Percentiles rank a stretch among this genome's conserved stretches.
Conservation (phyloP, 1,139 yeast genomes). For the Yarrowia galli region DNA sequence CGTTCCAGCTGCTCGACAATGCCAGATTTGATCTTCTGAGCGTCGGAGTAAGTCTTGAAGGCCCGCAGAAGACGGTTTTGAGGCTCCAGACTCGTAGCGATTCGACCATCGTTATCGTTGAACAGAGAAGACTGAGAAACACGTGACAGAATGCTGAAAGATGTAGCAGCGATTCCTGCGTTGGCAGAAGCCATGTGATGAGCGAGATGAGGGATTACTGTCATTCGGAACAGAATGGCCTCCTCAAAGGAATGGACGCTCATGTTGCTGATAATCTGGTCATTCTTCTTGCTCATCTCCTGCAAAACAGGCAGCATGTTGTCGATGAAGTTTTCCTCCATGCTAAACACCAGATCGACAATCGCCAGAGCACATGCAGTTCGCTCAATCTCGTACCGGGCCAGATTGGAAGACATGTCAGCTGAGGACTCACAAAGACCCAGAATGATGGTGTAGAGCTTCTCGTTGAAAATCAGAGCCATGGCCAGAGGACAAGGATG, state of each 20-base stretch:
- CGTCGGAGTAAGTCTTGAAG: constrained; percentile 75
- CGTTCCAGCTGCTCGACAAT: constrained; percentile 74
- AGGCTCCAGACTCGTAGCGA: constrained; percentile 26
- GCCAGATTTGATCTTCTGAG: constrained; percentile 69
- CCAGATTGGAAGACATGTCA: constrained; percentile 19
- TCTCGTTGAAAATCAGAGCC: constrained; percentile 67
- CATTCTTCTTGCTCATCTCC: constrained; percentile 27
- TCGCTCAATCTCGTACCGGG: constrained; percentile 4
- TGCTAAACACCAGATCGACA: constrained; percentile 58
- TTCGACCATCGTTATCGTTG: constrained; percentile 41
- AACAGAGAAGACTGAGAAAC: constrained; percentile 62
- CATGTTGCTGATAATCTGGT: constrained; percentile 28
- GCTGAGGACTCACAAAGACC: constrained; percentile 49
- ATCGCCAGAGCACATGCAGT: constrained; percentile 51
- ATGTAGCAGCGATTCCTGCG: constrained; percentile 57
- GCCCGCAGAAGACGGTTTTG: constrained; percentile 74
- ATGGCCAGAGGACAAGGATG: constrained; percentile 76
- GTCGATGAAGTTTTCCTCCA: constrained; percentile 57
- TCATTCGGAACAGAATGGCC: constrained; percentile 70
- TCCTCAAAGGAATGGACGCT: constrained; percentile 62
- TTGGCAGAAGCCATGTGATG: constrained; percentile 70
- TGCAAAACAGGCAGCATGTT: constrained; percentile 42
- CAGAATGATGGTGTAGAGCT: constrained; percentile 63
- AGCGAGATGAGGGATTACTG: constrained; percentile 73
- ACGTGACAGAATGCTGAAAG: constrained; percentile 62